Conservation (phyloP, 2,329 filamentous ascomycete species). For the Fusarium sp. region DNA sequence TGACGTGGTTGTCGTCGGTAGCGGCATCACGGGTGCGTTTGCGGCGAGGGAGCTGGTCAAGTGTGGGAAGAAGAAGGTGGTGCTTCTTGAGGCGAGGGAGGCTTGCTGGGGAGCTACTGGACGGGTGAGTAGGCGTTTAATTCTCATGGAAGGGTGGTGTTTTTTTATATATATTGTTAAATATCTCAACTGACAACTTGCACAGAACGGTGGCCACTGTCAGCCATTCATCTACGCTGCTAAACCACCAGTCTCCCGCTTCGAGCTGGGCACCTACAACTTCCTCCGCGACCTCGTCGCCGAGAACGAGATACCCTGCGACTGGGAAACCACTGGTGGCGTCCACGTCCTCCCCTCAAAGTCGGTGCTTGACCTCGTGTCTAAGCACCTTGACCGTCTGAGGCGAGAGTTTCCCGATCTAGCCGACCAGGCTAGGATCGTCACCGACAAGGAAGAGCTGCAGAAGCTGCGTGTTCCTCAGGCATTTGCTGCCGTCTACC, state of each 20-base stretch:
- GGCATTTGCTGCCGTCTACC: conserved; percentile 72
- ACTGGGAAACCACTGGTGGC: conserved; percentile 72
- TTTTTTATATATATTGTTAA: background rate
- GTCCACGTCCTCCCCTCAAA: conserved; percentile 72
- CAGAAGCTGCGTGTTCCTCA: conserved; percentile 63
- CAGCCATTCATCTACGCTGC: conserved; percentile 75
- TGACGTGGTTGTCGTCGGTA: conserved; percentile 79
- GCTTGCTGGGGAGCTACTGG: conserved; percentile 87
- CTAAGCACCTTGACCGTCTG: conserved; percentile 62
- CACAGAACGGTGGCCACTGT: conserved; percentile 77
- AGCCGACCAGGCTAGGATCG: conserved; percentile 57
- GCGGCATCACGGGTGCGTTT: conserved; percentile 80
- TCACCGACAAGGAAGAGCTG: conserved; percentile 54
- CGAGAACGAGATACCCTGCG: conserved; percentile 70
- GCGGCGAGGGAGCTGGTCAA: conserved; percentile 71
- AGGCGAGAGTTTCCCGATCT: conserved; percentile 66
- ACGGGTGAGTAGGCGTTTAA: conserved; percentile 62
- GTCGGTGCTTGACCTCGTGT: conserved; percentile 63
- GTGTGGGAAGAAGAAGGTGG: conserved; percentile 63
- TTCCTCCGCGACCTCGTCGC: conserved; percentile 68
- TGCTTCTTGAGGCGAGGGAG: conserved; percentile 82
- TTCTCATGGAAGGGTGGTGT: background rate
- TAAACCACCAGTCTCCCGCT: conserved; percentile 70
- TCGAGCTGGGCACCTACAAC: conserved; percentile 77
- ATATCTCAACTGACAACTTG: background rate